Base-by-base conservation (phyloP, 2,329 filamentous ascomycete genomes). In the Phialophora chinensis region DNA sequence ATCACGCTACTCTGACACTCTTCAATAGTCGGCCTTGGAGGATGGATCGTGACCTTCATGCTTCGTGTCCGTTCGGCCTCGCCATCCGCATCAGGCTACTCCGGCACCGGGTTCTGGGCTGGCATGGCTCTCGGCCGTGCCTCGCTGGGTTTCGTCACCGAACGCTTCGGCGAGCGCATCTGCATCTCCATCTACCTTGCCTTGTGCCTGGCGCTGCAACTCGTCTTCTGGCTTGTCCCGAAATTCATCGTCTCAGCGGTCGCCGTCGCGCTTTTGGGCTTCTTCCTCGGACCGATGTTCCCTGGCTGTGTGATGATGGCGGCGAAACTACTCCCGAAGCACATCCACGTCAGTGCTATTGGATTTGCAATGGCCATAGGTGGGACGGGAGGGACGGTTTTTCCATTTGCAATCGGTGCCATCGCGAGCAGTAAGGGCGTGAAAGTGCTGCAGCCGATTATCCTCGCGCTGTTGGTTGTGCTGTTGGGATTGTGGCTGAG, bases 21-120 rank as follows among this genome's bases (percentile, higher is more conserved):
- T 38, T 60, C 3, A 3, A 25, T 14, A 70, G 69, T 71, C 54
- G 69, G 69, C 25, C 79, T 91, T 1, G 87, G 87, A 20, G 90
- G 90, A 33, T 92, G 90, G 90, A 87, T 93, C 67, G 88, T 91
- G 60, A 72, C 69, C 6, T 96, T 96, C 75, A 96, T 96, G 91
- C 87, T 93, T n/a, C 82, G 86, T 23, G 88, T 93, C 27, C 86
- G 93, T 14, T 77, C 89, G 44, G 91, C 88, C 3, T 84, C 82
- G 27, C 81, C 87, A 0, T 94, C 95, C 73, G 84, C 88, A 1
- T 88, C 90, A 38, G 92, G 92, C 2, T 87, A 95, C 79, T 88
- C 87, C 0, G 89, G 88, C 0, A 94, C 91, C 0, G 89, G 72
- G 1, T 73, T 93, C 79, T 95, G 92, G 92, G 84, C 91, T 38